A percentile compares a stretch with the other conserved stretches of the same genome.
phyloP scores from a whole-genome alignment of 495 filamentous ascomycete species.

The Hypoxylon intermedium region DNA sequence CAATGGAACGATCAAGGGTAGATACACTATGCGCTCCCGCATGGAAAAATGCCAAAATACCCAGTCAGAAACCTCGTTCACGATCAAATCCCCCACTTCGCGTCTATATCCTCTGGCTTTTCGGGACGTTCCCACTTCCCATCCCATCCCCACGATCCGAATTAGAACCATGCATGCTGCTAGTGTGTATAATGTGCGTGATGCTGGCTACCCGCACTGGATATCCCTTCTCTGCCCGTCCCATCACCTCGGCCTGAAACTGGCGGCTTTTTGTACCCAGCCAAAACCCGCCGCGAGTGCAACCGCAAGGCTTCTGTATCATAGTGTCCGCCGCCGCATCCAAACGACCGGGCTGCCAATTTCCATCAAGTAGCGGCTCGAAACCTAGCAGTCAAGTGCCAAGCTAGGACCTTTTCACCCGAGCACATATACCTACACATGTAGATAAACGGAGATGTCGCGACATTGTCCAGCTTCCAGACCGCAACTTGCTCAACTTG shows the following conservation, averaged over 20 bases:
- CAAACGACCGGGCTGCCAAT: constrained; percentile 21
- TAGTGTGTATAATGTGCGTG: constrained; percentile 19
- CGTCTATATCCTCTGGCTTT: neutral
- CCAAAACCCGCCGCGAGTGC: constrained; percentile 11
- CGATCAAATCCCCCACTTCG: constrained; percentile 26
- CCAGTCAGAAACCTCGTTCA: constrained; percentile 2
- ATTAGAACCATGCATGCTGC: constrained; percentile 11
- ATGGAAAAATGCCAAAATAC: constrained; percentile 12
- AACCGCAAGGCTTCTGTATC: constrained; percentile 12
- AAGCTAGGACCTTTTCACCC: constrained; percentile 22
- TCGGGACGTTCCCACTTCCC: constrained; percentile 26
- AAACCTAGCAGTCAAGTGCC: constrained; percentile 12
- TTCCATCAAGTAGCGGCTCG: constrained; percentile 12
- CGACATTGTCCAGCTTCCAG: neutral
- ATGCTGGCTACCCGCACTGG: constrained; percentile 11
- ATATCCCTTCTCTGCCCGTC: neutral
- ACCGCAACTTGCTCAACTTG: neutral
- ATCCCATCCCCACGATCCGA: constrained; percentile 26
- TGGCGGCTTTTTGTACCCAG: constrained; percentile 27
- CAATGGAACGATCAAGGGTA: constrained; percentile 10
- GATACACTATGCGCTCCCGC: neutral
- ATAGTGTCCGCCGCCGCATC: constrained; percentile 16
- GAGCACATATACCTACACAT: neutral
- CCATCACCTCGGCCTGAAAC: constrained; percentile 20
- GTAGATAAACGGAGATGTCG: neutral